A percentile compares a stretch with the other conserved stretches of the same genome.
phyloP scores from a whole-genome alignment of 805 yeast genomes.

The Cyberlindnera mississippiensis region DNA sequence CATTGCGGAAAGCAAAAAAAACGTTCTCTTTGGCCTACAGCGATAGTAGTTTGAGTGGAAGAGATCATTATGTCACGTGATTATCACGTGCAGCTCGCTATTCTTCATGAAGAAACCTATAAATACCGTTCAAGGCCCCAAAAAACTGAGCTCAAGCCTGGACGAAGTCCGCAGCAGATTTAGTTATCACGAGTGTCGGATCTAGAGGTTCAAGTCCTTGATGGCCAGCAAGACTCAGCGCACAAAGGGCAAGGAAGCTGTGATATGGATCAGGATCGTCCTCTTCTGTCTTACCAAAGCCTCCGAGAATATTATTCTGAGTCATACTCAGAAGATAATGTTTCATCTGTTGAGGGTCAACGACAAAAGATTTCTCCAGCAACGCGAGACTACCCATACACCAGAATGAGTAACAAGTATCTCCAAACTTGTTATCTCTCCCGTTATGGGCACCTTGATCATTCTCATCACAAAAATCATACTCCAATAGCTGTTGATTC shows the following conservation, averaged over 20 bases:
- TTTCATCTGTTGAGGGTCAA: slow-evolving; percentile 34
- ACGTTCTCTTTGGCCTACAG: no score
- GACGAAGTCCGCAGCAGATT: background rate
- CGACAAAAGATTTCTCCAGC: slow-evolving; percentile 32
- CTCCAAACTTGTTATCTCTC: slow-evolving; percentile 76
- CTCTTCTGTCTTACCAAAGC: slow-evolving; percentile 65
- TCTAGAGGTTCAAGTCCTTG: slow-evolving; percentile 7
- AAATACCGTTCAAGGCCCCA: no score
- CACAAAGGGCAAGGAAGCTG: slow-evolving; percentile 57
- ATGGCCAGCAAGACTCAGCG: slow-evolving; percentile 30
- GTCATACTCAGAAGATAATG: slow-evolving; percentile 49
- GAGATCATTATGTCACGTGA: no score
- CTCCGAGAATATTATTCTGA: slow-evolving; percentile 66
- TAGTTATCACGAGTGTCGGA: slow-evolving; percentile 13
- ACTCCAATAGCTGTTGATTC: slow-evolving; percentile 23
- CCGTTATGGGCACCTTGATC: slow-evolving; percentile 86
- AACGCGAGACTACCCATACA: slow-evolving; percentile 53
- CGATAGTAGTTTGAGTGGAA: no score
- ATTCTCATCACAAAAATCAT: slow-evolving; percentile 37
- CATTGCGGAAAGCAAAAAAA: no score
- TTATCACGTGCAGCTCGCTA: no score
- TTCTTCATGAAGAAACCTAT: no score
- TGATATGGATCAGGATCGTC: slow-evolving; percentile 72
- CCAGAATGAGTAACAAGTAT: slow-evolving; percentile 91
- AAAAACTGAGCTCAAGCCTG: no score